A percentile compares a stretch with the other conserved stretches of the same genome.
Evolutionary conservation across 2,329 filamentous ascomycete species (phyloP).

Genomic region (Pseudocercospora fijiensis): DNA sequence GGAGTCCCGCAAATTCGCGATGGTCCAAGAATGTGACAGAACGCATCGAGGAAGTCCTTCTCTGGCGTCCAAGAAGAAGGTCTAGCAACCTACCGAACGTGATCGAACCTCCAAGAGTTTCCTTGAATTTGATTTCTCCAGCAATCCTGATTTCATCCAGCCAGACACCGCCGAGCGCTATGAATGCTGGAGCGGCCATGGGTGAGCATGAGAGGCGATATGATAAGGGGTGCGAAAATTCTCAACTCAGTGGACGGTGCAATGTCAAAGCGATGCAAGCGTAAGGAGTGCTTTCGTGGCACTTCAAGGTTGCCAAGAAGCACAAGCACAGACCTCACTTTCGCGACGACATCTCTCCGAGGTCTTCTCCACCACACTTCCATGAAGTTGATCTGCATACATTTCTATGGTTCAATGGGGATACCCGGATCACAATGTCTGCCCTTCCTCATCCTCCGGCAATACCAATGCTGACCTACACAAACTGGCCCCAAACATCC

Average conservation of each 20-base stretch:
- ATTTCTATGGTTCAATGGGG: too few species aligned
- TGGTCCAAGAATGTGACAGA: neutral
- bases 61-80: neutral
- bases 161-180: constrained; percentile 33
- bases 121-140: constrained; percentile 15
- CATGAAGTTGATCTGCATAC: too few species aligned
- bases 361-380: too few species aligned
- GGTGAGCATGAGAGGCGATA: neutral
- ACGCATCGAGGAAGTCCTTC: neutral
- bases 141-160: constrained; percentile 32
- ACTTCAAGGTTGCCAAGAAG: too few species aligned
- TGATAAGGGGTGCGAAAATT: neutral
- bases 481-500: neutral
- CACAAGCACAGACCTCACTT: too few species aligned
- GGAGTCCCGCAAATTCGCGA: neutral
- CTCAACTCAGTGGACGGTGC: neutral
- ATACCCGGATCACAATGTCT: too few species aligned
- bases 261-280: neutral
- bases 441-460: too few species aligned
- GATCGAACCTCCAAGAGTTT: constrained; percentile 32
- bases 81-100: constrained; percentile 20
- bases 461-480: neutral
- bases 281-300: neutral
- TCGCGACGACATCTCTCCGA: too few species aligned
- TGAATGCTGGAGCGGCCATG: constrained; percentile 4